phyloP scores from a whole-genome alignment of 176 grass and related monocot species.

The Avena atlantica region DNA sequence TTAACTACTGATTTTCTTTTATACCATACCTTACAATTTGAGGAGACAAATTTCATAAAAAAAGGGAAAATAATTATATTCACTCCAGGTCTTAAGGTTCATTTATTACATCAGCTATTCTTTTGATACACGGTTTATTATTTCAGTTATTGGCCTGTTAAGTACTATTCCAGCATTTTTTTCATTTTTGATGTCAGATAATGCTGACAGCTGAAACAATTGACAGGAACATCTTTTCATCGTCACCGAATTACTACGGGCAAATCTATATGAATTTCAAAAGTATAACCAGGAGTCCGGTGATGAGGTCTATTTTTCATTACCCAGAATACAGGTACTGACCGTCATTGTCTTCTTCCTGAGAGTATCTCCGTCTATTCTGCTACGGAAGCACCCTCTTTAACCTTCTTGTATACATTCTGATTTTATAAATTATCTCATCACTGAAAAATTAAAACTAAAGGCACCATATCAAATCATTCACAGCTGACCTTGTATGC shows the following conservation, averaged over 20 bases:
- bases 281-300: slow-evolving; percentile 95
- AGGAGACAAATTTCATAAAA: slow-evolving; percentile 19
- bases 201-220: slow-evolving; percentile 41
- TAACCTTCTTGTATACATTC: slow-evolving; percentile 2
- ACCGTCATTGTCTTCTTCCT: neutral
- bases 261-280: slow-evolving; percentile 96
- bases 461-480: slow-evolving; percentile 17
- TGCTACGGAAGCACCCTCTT: slow-evolving; percentile 20
- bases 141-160: slow-evolving; percentile 33
- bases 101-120: slow-evolving; percentile 13
- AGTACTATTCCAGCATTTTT: slow-evolving; percentile 10
- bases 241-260: slow-evolving; percentile 90
- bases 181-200: slow-evolving; percentile 31
- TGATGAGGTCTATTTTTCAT: slow-evolving; percentile 75
- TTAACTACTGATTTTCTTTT: slow-evolving; percentile 24
- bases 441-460: slow-evolving; percentile 7
- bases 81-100: slow-evolving; percentile 13
- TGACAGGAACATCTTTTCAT: slow-evolving; percentile 98
- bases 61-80: neutral
- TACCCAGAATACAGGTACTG: slow-evolving; percentile 94
- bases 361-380: neutral
- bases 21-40: slow-evolving; percentile 16
- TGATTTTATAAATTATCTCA: slow-evolving; percentile 4
- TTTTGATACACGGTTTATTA: neutral
- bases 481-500: neutral